These are phyloP conservation scores for Escallonia rubra DNA, from an alignment of 129 eudicot genomes.

Conservation along the genomic window DNA sequence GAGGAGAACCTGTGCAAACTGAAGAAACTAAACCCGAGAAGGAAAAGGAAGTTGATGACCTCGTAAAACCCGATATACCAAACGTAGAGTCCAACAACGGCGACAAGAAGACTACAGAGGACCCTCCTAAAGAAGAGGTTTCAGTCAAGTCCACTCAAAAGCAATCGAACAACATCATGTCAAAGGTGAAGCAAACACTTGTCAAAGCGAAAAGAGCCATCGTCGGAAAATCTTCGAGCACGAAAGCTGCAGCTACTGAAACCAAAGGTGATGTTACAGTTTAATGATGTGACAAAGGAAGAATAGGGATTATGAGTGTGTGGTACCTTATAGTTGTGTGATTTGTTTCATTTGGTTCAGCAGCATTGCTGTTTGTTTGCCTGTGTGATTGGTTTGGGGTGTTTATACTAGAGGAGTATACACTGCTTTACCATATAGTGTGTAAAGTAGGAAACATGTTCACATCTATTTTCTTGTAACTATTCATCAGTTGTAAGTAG, in stretches of 20 bases:
- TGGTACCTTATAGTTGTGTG: slow-evolving; percentile 4
- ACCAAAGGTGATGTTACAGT: slow-evolving; percentile 36
- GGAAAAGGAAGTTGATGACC: slow-evolving; percentile 9
- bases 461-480: neutral
- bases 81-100: slow-evolving; percentile 2
- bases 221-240: slow-evolving; percentile 54
- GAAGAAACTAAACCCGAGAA: slow-evolving; percentile 14
- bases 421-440: slow-evolving; percentile 15
- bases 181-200: slow-evolving; percentile 82
- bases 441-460: slow-evolving; percentile 16
- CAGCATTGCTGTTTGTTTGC: slow-evolving; percentile 8
- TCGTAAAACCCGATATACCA: slow-evolving; percentile 7
- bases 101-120: slow-evolving; percentile 12
- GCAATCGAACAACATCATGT: slow-evolving; percentile 52
- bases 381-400: slow-evolving; percentile 11
- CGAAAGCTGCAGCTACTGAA: slow-evolving; percentile 40
- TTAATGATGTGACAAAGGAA: neutral
- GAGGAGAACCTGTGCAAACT: slow-evolving; percentile 17
- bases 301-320: neutral
- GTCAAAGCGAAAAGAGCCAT: slow-evolving; percentile 94
- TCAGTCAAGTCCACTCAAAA: slow-evolving; percentile 46
- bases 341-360: slow-evolving; percentile 5
- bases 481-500: slow-evolving; percentile 13
- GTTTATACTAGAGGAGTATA: slow-evolving; percentile 13
- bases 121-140: slow-evolving; percentile 44